Evolutionary conservation across 2,329 filamentous ascomycete species (phyloP).

Genomic region (Colletotrichum musicola): DNA sequence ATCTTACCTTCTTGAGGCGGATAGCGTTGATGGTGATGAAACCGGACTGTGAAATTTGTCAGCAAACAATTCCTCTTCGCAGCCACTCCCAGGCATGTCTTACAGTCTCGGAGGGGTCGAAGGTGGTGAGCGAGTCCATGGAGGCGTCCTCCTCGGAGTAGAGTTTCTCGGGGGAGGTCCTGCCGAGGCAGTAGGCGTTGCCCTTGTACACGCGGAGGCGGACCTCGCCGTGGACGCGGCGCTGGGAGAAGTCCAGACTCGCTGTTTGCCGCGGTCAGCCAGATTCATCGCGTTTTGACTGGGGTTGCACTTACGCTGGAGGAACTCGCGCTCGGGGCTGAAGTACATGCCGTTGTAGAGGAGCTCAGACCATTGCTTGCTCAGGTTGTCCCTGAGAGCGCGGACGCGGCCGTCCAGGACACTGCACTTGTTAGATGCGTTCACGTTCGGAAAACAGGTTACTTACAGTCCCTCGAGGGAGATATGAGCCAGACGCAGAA

Average conservation of each 20-base stretch:
- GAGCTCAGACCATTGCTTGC: constrained; percentile 50
- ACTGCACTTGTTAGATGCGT: neutral
- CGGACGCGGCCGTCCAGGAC: constrained; percentile 68
- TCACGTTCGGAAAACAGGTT: too few relatives aligned
- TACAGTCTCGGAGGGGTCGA: constrained; percentile 55
- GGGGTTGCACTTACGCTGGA: constrained; percentile 13
- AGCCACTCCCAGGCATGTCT: neutral
- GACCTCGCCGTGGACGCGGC: constrained; percentile 44
- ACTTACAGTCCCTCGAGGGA: constrained; percentile 65
- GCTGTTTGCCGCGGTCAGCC: constrained; percentile 24
- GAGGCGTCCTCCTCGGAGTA: constrained; percentile 62
- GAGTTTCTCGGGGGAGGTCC: constrained; percentile 61
- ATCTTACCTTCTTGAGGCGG: constrained; percentile 65
- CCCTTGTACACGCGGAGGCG: constrained; percentile 53
- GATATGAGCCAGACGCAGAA: constrained; percentile 47
- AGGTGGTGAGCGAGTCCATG: constrained; percentile 64
- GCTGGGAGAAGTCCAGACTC: constrained; percentile 33
- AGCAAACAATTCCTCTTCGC: neutral
- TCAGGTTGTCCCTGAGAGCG: constrained; percentile 65
- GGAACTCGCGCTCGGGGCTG: constrained; percentile 52
- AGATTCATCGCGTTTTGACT: fast-evolving
- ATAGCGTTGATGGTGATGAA: constrained; percentile 80
- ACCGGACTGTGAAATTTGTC: constrained; percentile 44
- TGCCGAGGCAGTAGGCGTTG: constrained; percentile 59
- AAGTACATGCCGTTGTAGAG: constrained; percentile 66